Evolutionary conservation across 441 rosid species (phyloP), one percentile per base, ranked within the genome.

Genomic region (Corymbia citriodora): DNA sequence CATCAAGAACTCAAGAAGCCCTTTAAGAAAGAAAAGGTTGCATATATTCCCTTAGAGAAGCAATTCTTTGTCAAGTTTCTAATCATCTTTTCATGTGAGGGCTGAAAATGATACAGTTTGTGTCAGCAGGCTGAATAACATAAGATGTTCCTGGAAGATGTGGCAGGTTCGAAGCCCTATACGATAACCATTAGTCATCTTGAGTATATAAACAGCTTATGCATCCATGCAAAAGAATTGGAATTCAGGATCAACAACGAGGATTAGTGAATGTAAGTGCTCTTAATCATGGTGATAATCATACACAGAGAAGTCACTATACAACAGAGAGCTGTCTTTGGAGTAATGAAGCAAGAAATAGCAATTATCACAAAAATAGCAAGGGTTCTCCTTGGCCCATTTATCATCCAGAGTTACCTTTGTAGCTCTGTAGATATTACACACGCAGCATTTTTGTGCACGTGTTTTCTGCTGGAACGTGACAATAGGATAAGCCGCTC

Each of bases 321-420:
- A 91, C 55, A 93, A 91, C 83, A 95, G 91, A 83, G 94, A 87
- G 19, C 91, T 93, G 88, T 94, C 91, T 68, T 92, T 88, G 7
- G 93, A 92, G 92, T 94, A 92, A 90, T 95, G 99, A 90, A 98
- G 95, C 87, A 94, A 95, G 87, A 92, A 93, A 89, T 93, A 96
- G 93, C 99, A 98, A 87, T 92, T 90, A 89, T 94, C 94, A 88
- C 99, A 97, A 92, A 96, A 96, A 90, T 95, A 96, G 94, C 98
- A 96, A 54, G 97, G 96, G 90, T 94, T 98, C 92, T 94, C 94
- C 36, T 89, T 89, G 12, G 97, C 96, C 98, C 97, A 96, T 89
- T 94, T 96, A 93, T 96, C 95, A 86, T 98, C 97, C 40, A 94
- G 89, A 1, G 94, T 95, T 88, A 96, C 92, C 92, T 94, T 96